Evolutionary conservation across 805 yeast species (phyloP).

Genomic region (Zygosaccharomyces gambellarensis): DNA sequence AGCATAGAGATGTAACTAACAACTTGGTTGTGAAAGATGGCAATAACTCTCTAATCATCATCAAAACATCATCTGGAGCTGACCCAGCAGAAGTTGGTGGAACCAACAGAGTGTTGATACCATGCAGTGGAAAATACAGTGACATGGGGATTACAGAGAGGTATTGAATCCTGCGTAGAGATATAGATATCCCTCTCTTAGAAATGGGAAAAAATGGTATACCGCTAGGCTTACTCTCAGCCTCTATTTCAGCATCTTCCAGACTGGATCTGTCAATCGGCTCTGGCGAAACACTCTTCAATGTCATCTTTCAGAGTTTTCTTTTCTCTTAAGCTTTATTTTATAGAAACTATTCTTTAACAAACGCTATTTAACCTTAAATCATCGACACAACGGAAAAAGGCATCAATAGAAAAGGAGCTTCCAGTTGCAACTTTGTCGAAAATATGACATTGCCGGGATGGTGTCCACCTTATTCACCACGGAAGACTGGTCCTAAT

Average conservation of each 20-base stretch:
- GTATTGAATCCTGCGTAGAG: slow-evolving; percentile 20
- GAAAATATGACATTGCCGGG: slow-evolving; percentile 21
- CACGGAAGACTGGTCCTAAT: slow-evolving; percentile 22
- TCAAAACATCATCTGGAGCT: slow-evolving; percentile 26
- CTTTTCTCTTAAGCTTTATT: not conserved
- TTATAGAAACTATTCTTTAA: not conserved
- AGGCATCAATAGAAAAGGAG: not conserved
- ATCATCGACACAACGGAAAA: too few relatives aligned
- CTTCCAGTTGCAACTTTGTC: not conserved
- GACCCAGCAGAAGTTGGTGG: slow-evolving; percentile 20
- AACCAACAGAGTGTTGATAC: slow-evolving; percentile 20
- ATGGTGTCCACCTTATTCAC: slow-evolving; percentile 33
- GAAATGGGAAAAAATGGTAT: slow-evolving; percentile 15
- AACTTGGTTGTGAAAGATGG: slow-evolving; percentile 20
- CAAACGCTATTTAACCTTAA: not conserved
- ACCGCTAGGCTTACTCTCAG: slow-evolving; percentile 8
- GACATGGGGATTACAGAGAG: slow-evolving; percentile 23
- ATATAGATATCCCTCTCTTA: slow-evolving; percentile 8
- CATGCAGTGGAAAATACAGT: slow-evolving; percentile 25
- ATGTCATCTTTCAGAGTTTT: slow-evolving; percentile 2
- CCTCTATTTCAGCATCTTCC: slow-evolving; percentile 9
- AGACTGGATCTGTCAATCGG: slow-evolving; percentile 14
- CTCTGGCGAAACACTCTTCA: slow-evolving; percentile 21
- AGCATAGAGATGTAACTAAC: slow-evolving; percentile 9
- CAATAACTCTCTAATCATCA: slow-evolving; percentile 25